Evolutionary conservation across 2,329 filamentous ascomycete genomes (phyloP).

Genomic region (Claviceps lovelessii): DNA sequence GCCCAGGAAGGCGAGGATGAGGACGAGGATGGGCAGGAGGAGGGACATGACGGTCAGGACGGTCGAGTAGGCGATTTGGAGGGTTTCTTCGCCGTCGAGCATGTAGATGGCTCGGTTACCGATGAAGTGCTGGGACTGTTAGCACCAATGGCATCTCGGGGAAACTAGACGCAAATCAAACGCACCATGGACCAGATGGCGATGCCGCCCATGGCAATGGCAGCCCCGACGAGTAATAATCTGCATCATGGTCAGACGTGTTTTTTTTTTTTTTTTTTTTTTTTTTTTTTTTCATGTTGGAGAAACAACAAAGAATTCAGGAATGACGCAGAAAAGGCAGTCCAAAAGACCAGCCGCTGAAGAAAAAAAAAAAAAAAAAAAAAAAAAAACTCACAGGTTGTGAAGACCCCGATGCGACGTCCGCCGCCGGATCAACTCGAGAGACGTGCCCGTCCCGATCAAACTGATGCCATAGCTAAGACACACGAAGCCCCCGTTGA

Average conservation of each 20-base stretch:
- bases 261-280: no score
- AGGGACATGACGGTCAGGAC: conserved; percentile 62
- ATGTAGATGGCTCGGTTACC: conserved; percentile 66
- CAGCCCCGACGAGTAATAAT: conserved; percentile 47
- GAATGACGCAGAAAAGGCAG: no score
- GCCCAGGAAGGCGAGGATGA: conserved; percentile 58
- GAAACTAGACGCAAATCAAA: not conserved
- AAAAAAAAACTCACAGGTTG: conserved; percentile 44
- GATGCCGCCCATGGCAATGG: conserved; percentile 59
- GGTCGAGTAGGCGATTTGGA: conserved; percentile 60
- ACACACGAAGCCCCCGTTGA: conserved; percentile 48
- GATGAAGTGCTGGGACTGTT: conserved; percentile 30
- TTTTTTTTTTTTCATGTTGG: no score
- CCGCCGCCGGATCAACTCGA: conserved; percentile 67
- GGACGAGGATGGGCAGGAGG: conserved; percentile 60
- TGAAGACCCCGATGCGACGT: conserved; percentile 53
- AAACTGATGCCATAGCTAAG: conserved; percentile 65
- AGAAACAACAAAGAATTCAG: no score
- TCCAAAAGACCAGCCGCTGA: no score
- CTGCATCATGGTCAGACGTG: conserved; percentile 20
- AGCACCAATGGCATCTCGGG: not conserved
- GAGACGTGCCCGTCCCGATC: conserved; percentile 61
- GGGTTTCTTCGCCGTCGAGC: conserved; percentile 39
- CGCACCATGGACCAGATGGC: conserved; percentile 58
- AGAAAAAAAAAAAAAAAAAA: no score